Conservation (phyloP, 495 filamentous ascomycete species). For the Penicillium lagena region DNA sequence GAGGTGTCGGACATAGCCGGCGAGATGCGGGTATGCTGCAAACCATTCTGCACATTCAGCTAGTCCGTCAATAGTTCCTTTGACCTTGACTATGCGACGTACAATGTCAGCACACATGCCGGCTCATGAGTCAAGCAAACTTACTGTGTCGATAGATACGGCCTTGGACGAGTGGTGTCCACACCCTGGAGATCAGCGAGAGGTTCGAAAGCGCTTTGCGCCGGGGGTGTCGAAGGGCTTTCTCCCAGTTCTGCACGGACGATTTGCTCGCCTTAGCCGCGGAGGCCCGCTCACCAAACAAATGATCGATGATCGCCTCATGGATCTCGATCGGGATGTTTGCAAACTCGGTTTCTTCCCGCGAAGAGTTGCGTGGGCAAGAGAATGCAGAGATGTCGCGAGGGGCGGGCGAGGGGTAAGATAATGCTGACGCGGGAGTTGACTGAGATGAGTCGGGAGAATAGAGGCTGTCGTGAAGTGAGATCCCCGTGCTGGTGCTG, state of each 20-base stretch:
- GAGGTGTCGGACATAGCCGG: slow-evolving; percentile 58
- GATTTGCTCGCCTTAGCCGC: slow-evolving; percentile 38
- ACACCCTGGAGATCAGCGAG: slow-evolving; percentile 54
- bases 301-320: slow-evolving; percentile 61
- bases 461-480: slow-evolving; percentile 1
- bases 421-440: too few relatives aligned
- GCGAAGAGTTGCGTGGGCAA: slow-evolving; percentile 4
- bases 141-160: slow-evolving; percentile 62
- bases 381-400: slow-evolving; percentile 6
- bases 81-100: slow-evolving; percentile 50
- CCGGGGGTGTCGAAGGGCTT: slow-evolving; percentile 58
- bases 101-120: background rate
- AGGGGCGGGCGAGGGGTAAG: too few relatives aligned
- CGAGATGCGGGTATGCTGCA: slow-evolving; percentile 47
- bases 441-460: background rate
- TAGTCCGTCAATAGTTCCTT: slow-evolving; percentile 56
- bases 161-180: slow-evolving; percentile 60
- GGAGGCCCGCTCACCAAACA: slow-evolving; percentile 59
- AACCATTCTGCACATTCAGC: slow-evolving; percentile 53
- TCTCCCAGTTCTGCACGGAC: slow-evolving; percentile 52
- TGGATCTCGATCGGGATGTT: slow-evolving; percentile 65
- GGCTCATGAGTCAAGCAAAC: slow-evolving; percentile 9
- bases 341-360: slow-evolving; percentile 28
- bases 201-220: slow-evolving; percentile 59
- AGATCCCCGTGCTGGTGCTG: slow-evolving; percentile 21